phyloP scores from a whole-genome alignment of 495 filamentous ascomycete species.

The Physcia stellaris region DNA sequence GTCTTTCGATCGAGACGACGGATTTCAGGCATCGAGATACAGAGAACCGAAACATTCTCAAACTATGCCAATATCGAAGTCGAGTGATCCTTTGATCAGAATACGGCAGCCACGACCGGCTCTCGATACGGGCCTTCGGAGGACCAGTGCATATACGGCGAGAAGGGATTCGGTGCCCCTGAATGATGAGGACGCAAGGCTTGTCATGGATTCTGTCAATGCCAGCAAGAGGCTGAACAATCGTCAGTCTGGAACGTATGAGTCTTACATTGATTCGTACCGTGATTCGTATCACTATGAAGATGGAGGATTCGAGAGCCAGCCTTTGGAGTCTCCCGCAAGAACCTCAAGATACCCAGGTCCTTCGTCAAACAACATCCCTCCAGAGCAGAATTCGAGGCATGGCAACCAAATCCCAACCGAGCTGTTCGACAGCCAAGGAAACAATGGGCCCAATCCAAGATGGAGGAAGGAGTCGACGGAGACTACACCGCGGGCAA shows the following conservation, averaged over 20 bases:
- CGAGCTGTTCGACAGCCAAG: slow-evolving; percentile 8
- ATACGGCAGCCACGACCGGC: slow-evolving; percentile 7
- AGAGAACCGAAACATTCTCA: slow-evolving; percentile 6
- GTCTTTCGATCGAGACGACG: no score
- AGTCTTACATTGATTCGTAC: no score
- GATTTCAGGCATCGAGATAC: slow-evolving; percentile 3
- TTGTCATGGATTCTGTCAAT: slow-evolving; percentile 49
- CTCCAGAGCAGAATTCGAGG: background rate
- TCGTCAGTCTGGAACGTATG: slow-evolving; percentile 1
- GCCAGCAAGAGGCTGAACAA: slow-evolving; percentile 23
- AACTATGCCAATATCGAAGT: background rate
- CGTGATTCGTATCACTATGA: slow-evolving; percentile 12
- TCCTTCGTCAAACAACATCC: background rate
- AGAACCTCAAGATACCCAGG: background rate
- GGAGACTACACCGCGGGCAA: slow-evolving; percentile 15
- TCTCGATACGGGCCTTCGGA: slow-evolving; percentile 31
- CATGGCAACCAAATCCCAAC: background rate
- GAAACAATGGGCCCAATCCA: slow-evolving; percentile 3
- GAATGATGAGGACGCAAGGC: slow-evolving; percentile 55
- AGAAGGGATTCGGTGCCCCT: slow-evolving; percentile 30
- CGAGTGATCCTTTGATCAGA: no score
- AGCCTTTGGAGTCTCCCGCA: background rate
- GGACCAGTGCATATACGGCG: slow-evolving; percentile 31
- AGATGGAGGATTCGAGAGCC: slow-evolving; percentile 4
- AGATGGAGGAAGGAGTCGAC: slow-evolving; percentile 10